Evolutionary conservation across 768 basidiomycete genomes (phyloP).

Genomic region (Holtermanniella nyarrowii): DNA sequence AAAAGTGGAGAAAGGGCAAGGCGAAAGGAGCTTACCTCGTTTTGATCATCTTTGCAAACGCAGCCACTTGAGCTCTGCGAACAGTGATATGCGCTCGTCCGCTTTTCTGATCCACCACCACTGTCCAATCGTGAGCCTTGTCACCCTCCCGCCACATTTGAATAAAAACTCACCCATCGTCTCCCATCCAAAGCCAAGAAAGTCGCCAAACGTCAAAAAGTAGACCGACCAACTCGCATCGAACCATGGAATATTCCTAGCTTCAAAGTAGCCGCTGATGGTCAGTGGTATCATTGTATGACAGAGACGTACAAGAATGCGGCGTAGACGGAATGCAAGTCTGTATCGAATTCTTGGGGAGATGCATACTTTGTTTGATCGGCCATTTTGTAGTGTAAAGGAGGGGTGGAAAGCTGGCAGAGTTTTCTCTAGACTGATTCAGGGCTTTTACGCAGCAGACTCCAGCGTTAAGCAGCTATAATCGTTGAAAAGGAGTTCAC

Average conservation of each 20-base stretch:
- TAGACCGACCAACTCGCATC: conserved; percentile 37
- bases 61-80: conserved; percentile 30
- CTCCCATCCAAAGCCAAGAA: conserved; percentile 39
- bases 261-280: conserved; percentile 19
- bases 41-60: conserved; percentile 40
- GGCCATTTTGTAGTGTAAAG: too few species aligned
- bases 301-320: conserved; percentile 29
- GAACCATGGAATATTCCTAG: conserved; percentile 29
- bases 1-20: background rate
- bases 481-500: too few species aligned
- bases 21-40: conserved; percentile 19
- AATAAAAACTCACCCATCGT: conserved; percentile 32
- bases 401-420: too few species aligned
- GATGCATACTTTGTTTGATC: conserved; percentile 31
- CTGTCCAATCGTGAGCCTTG: conserved; percentile 5
- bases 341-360: conserved; percentile 32
- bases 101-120: conserved; percentile 26
- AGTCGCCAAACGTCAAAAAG: conserved; percentile 36
- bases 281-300: background rate
- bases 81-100: conserved; percentile 31
- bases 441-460: too few species aligned
- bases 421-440: too few species aligned
- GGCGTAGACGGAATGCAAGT: conserved; percentile 39
- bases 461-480: too few species aligned
- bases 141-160: background rate